phyloP scores from a whole-genome alignment of 2,329 filamentous ascomycete genomes.

The Delphinella strobiligena region DNA sequence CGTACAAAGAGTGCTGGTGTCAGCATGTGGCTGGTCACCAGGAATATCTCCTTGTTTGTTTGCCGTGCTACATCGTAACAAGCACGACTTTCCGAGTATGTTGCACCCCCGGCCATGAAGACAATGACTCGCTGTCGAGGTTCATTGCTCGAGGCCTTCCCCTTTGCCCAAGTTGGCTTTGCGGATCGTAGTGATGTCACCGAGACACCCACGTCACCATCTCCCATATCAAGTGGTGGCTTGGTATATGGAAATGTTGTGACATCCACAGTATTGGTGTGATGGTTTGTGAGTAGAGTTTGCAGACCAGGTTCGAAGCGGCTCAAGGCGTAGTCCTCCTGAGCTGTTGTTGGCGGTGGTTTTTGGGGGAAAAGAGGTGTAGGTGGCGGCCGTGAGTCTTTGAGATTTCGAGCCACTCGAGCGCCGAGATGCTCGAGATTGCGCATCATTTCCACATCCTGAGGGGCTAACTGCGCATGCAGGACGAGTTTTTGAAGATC shows the following conservation, averaged over 20 bases:
- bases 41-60: constrained; percentile 69
- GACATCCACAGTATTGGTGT: constrained; percentile 29
- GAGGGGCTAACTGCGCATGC: constrained; percentile 65
- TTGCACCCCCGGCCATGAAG: constrained; percentile 91
- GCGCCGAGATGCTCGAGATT: constrained; percentile 78
- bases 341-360: constrained; percentile 38
- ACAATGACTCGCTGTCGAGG: constrained; percentile 84
- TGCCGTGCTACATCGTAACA: constrained; percentile 77
- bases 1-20: constrained; percentile 72
- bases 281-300: constrained; percentile 64
- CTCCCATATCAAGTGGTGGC: constrained; percentile 47
- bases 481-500: constrained; percentile 76
- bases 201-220: constrained; percentile 41
- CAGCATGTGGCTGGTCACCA: constrained; percentile 86
- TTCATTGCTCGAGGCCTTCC: constrained; percentile 57
- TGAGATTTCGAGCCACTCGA: constrained; percentile 57
- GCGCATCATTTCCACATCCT: constrained; percentile 58
- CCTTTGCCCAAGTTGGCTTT: constrained; percentile 90
- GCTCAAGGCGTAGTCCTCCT: constrained; percentile 74
- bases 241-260: constrained; percentile 37
- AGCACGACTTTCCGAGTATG: constrained; percentile 75
- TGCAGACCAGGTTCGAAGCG: constrained; percentile 76
- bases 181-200: constrained; percentile 69
- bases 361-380: constrained; percentile 63
- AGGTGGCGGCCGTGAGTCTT: constrained; percentile 57